These are phyloP conservation scores for Paraleonurus japonicus DNA, from an alignment of 257 asterid species.

Conservation along the genomic window DNA sequence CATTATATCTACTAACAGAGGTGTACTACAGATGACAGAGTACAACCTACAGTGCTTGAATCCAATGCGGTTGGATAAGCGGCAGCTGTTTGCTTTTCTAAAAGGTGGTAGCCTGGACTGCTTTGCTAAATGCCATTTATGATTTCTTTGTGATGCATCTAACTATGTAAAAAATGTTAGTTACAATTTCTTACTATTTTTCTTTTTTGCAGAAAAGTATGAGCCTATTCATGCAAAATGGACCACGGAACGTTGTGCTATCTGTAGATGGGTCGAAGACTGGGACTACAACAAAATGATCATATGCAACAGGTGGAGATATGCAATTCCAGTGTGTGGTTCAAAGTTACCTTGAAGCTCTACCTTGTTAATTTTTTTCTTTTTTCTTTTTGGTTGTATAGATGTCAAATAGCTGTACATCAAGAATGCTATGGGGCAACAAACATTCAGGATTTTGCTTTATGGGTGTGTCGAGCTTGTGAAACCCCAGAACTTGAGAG, in stretches of 20 bases:
- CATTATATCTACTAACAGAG: constrained; percentile 25
- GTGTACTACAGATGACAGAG: constrained; percentile 65
- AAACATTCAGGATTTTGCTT: constrained; percentile 62
- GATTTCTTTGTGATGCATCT: constrained; percentile 16
- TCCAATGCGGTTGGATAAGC: constrained; percentile 57
- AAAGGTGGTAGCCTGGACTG: constrained; percentile 47
- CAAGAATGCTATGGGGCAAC: constrained; percentile 95
- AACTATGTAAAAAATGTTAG: not conserved
- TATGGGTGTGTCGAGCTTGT: constrained; percentile 98
- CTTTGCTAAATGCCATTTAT: constrained; percentile 17
- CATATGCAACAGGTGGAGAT: constrained; percentile 88
- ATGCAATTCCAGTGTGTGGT: constrained; percentile 13
- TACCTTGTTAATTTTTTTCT: constrained; percentile 10
- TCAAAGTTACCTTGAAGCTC: constrained; percentile 12
- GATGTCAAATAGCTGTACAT: constrained; percentile 98
- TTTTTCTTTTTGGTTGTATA: constrained; percentile 27
- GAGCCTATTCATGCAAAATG: constrained; percentile 75
- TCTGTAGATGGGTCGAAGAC: constrained; percentile 99
- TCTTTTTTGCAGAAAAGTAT: constrained; percentile 60
- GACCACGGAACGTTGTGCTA: constrained; percentile 95
- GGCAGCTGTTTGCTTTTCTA: constrained; percentile 59
- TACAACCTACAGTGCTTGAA: constrained; percentile 39
- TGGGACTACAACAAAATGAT: constrained; percentile 96
- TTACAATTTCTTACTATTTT: constrained; percentile 19
- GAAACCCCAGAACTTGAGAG: constrained; percentile 84